These are phyloP conservation scores for Annulohypoxylon bovei DNA, from an alignment of 495 filamentous ascomycete genomes.

Conservation along the genomic window DNA sequence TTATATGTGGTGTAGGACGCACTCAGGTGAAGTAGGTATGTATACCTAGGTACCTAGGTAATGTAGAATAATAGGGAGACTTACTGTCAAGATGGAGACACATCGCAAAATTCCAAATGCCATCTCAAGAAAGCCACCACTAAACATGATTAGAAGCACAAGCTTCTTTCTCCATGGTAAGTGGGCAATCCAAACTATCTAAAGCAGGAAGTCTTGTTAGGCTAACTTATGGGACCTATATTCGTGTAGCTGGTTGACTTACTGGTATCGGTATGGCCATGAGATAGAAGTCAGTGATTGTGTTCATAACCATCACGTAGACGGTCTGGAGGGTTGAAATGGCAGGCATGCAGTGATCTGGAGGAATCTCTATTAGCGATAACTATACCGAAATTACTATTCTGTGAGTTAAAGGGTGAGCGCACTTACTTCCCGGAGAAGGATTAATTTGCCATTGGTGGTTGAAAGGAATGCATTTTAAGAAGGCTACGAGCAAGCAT, in stretches of 20 bases:
- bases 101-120: constrained; percentile 68
- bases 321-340: constrained; percentile 50
- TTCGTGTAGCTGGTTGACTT: constrained; percentile 16
- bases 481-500: constrained; percentile 54
- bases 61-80: constrained; percentile 10
- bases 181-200: constrained; percentile 65
- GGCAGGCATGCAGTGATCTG: constrained; percentile 41
- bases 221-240: constrained; percentile 5
- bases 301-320: constrained; percentile 60
- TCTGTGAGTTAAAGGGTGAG: too few relatives aligned
- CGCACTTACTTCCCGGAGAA: constrained; percentile 62
- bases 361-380: constrained; percentile 1
- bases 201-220: neutral
- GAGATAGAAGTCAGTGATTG: constrained; percentile 64
- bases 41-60: neutral
- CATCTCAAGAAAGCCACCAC: constrained; percentile 68
- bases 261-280: constrained; percentile 65
- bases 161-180: constrained; percentile 62
- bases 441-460: constrained; percentile 70
- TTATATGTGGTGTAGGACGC: neutral
- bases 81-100: constrained; percentile 65
- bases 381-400: neutral
- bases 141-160: constrained; percentile 66
- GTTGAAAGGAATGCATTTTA: constrained; percentile 58
- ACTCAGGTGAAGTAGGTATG: neutral